These are phyloP conservation scores for Fomitopsis schrenkii DNA, from an alignment of 1,284 basidiomycete species.

Conservation along the genomic window DNA sequence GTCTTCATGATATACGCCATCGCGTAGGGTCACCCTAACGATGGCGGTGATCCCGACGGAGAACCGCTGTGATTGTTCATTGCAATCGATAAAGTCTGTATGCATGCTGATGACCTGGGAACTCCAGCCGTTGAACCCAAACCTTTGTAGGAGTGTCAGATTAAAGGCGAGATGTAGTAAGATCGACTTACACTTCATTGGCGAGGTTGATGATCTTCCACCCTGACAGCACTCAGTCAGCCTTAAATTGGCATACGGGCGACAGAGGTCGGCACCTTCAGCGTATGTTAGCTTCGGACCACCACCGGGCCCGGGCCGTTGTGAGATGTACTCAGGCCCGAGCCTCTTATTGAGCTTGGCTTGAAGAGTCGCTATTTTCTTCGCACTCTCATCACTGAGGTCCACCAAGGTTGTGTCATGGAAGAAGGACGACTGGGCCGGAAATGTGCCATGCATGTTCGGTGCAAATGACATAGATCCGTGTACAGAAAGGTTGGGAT, in stretches of 20 bases:
- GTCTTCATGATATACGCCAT: slow-evolving; percentile 92
- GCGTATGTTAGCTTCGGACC: slow-evolving; percentile 89
- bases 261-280: slow-evolving; percentile 46
- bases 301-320: slow-evolving; percentile 85
- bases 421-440: slow-evolving; percentile 14
- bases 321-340: slow-evolving; percentile 91
- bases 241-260: neutral
- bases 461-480: slow-evolving; percentile 57
- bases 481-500: slow-evolving; percentile 35
- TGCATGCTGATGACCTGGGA: slow-evolving; percentile 78
- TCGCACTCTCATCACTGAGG: slow-evolving; percentile 52
- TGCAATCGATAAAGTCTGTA: slow-evolving; percentile 72
- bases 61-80: slow-evolving; percentile 62
- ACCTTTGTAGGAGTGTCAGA: slow-evolving; percentile 5
- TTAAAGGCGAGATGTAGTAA: neutral
- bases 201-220: slow-evolving; percentile 97
- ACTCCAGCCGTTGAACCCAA: slow-evolving; percentile 98
- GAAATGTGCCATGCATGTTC: slow-evolving; percentile 45
- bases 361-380: slow-evolving; percentile 73
- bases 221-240: slow-evolving; percentile 26
- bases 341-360: slow-evolving; percentile 84
- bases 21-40: slow-evolving; percentile 82
- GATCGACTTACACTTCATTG: slow-evolving; percentile 75
- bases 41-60: slow-evolving; percentile 83
- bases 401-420: slow-evolving; percentile 33